Evolutionary conservation across 1,139 yeast species (phyloP), one percentile per base, ranked within the genome.

Genomic region (Hemisphaericaspora xylanilytica): DNA sequence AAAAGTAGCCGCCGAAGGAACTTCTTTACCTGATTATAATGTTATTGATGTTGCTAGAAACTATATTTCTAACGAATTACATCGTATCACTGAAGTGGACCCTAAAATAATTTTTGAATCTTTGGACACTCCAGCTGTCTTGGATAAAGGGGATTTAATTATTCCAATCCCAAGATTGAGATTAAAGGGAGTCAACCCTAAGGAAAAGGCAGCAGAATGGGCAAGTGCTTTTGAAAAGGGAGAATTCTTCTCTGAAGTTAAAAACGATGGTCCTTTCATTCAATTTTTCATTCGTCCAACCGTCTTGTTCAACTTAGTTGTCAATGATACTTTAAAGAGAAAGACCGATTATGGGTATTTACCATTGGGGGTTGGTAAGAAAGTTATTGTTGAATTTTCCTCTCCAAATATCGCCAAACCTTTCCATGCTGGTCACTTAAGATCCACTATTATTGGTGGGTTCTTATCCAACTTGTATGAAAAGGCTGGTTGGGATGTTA

Each of bases 351-450:
- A 78, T 60, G 99, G 99, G 49, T 66, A 81, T 39, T 71, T 85
- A 50, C 85, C 90, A 36, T 56, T 87, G 42, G 97, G 95, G 37
- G 67, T 68, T 32, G 83, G 81, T 50, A 84, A 92, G 66, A 85
- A 74, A 52, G 73, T 84, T 17, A 58, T 89, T 37, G 76, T 94
- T 51, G 99, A 92, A 64, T 92, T 94, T 58, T 88, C 97, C 4
- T 90, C 97, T 34, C 99, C 99, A 50, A 92, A 92, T 63, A 92
- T 92, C 58, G 99, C 99, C 50, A 92, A 92, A 67, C 98, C 98
- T 11, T 92, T 92, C 85, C 99, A 92, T 59, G 99, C 99, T 43
- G 99, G 99, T 43, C 99, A 92, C 65, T 80, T 92, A 66, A 83
- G 99, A 70, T 87, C 96, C 31, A 92, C 99, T 28, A 92, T 92